Evolutionary conservation across 179 eudicot genomes (phyloP), one percentile per base, ranked within the genome.

Genomic region (Sideroxylon spinosum): DNA sequence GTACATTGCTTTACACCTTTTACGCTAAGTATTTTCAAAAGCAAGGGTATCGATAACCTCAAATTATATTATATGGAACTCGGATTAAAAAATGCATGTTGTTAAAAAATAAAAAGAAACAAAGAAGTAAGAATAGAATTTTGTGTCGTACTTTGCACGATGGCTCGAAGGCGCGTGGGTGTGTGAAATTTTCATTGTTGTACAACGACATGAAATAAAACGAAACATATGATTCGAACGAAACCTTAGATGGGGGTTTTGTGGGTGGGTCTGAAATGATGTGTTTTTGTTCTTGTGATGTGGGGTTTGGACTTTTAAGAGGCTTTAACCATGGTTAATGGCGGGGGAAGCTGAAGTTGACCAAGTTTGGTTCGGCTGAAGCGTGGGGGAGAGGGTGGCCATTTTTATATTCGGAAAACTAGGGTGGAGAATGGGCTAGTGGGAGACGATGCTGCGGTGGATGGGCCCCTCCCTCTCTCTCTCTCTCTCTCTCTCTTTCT

Each of bases 361-460:
- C 85, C 76, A 81, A 16, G 19, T 70, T 68, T 44, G 68, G 46
- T 77, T 71, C 71, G 74, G 75, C 82, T 83, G 78, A 80, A 80
- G 76, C 84, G 87, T 84, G 89, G 82, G 78, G 76, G 50, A 44
- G 75, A 74, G 76, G 81, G 77, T 55, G 52, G 80, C 48, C 57
- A 72, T 20, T 78, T 48, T 80, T 62, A 44, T 71, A 68, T 12
- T 80, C 37, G 56, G 6, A 13, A 12, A 25, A 23, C 2, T 13
- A 73, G 56, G 10, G 29, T 56, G 26, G 37, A 29, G 60, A 52
- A 63, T 69, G 76, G 74, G 75, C 87, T 86, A 86, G 82, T 85
- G 83, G 87, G 87, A 65, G 84, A 71, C 46, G 83, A 81, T 82
- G 84, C 78, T 73, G 82, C 84, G 84, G 88, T 84, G 86, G 65